Evolutionary conservation across 768 basidiomycete species (phyloP).

Genomic region (Rhizopogon vesiculosus): DNA sequence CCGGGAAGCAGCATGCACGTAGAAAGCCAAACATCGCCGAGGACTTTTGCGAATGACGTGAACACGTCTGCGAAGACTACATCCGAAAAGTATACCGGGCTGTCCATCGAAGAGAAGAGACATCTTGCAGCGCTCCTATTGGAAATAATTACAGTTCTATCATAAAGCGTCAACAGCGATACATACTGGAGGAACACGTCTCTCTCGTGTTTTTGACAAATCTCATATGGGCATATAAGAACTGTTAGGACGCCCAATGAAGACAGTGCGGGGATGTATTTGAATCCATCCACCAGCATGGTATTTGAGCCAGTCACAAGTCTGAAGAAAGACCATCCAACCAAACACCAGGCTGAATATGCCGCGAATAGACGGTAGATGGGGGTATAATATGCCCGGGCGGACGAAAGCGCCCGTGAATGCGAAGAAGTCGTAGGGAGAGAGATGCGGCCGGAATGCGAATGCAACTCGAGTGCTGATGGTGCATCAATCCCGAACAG

Average conservation of each 20-base stretch:
- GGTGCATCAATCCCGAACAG: slow-evolving; percentile 69
- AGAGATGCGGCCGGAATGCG: slow-evolving; percentile 5
- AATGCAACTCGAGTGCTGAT: slow-evolving; percentile 61
- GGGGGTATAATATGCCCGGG: slow-evolving; percentile 44
- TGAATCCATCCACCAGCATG: slow-evolving; percentile 64
- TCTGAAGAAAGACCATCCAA: slow-evolving; percentile 69
- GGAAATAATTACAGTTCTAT: background rate
- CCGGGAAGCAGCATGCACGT: slow-evolving; percentile 83
- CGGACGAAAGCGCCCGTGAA: slow-evolving; percentile 18
- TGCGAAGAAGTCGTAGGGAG: slow-evolving; percentile 18
- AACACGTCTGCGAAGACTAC: slow-evolving; percentile 93
- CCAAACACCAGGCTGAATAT: slow-evolving; percentile 58
- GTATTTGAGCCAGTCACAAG: slow-evolving; percentile 52
- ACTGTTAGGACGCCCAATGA: slow-evolving; percentile 50
- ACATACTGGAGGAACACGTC: slow-evolving; percentile 70
- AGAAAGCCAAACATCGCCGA: slow-evolving; percentile 92
- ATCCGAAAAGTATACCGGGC: slow-evolving; percentile 81
- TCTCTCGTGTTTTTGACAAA: slow-evolving; percentile 66
- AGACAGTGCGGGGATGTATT: slow-evolving; percentile 71
- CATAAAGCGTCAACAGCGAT: background rate
- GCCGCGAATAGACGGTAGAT: slow-evolving; percentile 63
- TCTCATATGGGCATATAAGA: slow-evolving; percentile 64
- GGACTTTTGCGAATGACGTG: slow-evolving; percentile 95
- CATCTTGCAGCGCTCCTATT: slow-evolving; percentile 72
- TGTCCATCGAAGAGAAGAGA: slow-evolving; percentile 53